Conservation (phyloP, 169 alveolate genomes). For the Eimeria falciformis region DNA sequence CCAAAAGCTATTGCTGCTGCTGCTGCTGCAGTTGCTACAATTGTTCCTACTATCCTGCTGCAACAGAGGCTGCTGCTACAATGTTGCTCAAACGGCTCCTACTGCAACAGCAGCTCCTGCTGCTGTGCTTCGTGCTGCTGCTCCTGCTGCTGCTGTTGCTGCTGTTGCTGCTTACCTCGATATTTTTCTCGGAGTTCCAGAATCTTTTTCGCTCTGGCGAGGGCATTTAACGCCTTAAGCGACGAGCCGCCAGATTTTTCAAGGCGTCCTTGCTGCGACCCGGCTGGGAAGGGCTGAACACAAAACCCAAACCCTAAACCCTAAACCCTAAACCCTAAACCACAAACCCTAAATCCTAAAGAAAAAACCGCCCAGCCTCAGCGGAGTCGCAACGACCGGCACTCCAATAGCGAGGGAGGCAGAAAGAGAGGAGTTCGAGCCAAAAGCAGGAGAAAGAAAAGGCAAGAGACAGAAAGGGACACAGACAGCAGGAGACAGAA, state of each 20-base stretch:
- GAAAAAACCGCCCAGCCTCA: not conserved
- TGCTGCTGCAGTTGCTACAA: not conserved
- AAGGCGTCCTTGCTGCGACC: slow-evolving; percentile 38
- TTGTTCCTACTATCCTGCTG: not conserved
- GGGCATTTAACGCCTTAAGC: slow-evolving; percentile 48
- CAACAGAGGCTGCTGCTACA: too few relatives aligned
- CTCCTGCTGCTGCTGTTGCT: too few relatives aligned
- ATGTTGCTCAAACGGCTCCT: too few relatives aligned
- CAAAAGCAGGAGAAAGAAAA: not conserved
- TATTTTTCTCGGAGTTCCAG: slow-evolving; percentile 60
- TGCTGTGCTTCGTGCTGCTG: too few relatives aligned
- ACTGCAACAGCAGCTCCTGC: too few relatives aligned
- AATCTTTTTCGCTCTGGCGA: slow-evolving; percentile 70
- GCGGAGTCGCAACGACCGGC: not conserved
- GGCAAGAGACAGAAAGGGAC: not conserved
- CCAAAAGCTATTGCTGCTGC: not conserved
- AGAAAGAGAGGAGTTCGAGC: not conserved
- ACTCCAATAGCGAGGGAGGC: not conserved
- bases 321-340: slow-evolving; percentile 20
- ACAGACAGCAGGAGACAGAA: not conserved
- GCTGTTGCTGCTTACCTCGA: not conserved
- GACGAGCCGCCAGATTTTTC: slow-evolving; percentile 56
- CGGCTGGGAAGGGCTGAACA: slow-evolving; percentile 75
- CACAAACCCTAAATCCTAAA: not conserved
- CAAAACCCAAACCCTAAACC: slow-evolving; percentile 26